phyloP scores from a whole-genome alignment of 2,329 filamentous ascomycete species.

The Aureobasidium sp. region DNA sequence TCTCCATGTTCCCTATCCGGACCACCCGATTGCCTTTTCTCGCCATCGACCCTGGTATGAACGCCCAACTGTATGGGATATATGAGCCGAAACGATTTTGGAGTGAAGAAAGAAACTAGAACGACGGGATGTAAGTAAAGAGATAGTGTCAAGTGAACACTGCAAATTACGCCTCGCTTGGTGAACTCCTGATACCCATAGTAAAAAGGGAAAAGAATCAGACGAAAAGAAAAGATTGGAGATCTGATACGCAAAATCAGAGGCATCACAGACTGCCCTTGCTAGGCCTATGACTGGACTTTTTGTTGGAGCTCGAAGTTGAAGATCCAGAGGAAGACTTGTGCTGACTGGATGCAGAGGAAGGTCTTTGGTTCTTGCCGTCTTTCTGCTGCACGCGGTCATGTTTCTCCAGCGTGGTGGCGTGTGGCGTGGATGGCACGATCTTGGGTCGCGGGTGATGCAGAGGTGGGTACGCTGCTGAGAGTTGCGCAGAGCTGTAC shows the following conservation, averaged over 20 bases:
- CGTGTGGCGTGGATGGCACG: slow-evolving; percentile 2
- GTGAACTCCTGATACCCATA: neutral
- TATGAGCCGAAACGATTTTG: neutral
- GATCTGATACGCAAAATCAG: too few species aligned
- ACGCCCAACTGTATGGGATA: neutral
- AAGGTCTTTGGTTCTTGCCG: neutral
- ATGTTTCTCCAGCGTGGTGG: neutral
- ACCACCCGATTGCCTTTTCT: too few species aligned
- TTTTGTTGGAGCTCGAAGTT: neutral
- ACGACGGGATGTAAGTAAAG: neutral
- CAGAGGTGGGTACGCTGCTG: neutral
- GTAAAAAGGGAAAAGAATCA: neutral
- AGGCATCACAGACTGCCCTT: neutral
- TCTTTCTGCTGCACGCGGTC: neutral
- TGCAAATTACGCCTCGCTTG: slow-evolving; percentile 7
- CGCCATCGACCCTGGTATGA: neutral
- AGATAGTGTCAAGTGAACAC: neutral
- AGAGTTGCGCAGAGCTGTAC: neutral
- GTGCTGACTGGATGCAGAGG: neutral
- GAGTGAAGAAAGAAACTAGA: neutral
- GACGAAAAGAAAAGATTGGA: neutral
- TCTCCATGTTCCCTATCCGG: too few species aligned
- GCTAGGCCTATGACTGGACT: neutral
- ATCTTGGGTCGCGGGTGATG: neutral
- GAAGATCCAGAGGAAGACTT: neutral